These are phyloP conservation scores for Oehlia diaphana DNA, from an alignment of 192 early-diverging fungal genomes.

Conservation along the genomic window DNA sequence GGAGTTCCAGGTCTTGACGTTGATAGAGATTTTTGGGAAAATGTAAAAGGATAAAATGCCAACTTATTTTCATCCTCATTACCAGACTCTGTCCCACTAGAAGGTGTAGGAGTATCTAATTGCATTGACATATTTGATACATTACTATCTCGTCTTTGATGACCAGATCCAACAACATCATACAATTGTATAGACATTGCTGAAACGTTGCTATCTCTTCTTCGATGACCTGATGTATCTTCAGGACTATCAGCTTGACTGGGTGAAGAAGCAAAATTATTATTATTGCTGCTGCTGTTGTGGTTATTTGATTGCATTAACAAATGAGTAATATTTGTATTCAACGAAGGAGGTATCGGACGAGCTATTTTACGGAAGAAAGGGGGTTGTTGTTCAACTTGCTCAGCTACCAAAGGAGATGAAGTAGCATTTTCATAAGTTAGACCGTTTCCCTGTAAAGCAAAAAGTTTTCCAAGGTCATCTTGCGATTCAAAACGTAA, in stretches of 20 bases:
- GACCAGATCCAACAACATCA: constrained; percentile 10
- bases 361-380: constrained; percentile 24
- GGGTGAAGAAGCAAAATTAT: constrained; percentile 1
- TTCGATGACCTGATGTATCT: constrained; percentile 20
- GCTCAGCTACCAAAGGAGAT: background rate
- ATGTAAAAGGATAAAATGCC: constrained; percentile 21
- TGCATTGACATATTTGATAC: constrained; percentile 30
- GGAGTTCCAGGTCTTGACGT: constrained; percentile 24
- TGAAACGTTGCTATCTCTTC: constrained; percentile 30
- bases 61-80: constrained; percentile 26
- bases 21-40: constrained; percentile 17
- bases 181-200: constrained; percentile 31
- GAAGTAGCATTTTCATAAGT: background rate
- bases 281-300: background rate
- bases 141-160: constrained; percentile 32
- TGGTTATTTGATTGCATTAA: constrained; percentile 9
- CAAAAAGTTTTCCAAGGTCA: constrained; percentile 22
- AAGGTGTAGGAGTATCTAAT: constrained; percentile 28
- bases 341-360: constrained; percentile 21
- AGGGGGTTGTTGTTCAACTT: background rate
- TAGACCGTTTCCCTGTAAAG: background rate
- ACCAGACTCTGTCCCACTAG: constrained; percentile 13
- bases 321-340: constrained; percentile 14
- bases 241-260: constrained; percentile 13
- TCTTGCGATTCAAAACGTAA: constrained; percentile 15